Evolutionary conservation across 139 green algal species (phyloP).

Genomic region (Chlamydomonas sphaeroides): DNA sequence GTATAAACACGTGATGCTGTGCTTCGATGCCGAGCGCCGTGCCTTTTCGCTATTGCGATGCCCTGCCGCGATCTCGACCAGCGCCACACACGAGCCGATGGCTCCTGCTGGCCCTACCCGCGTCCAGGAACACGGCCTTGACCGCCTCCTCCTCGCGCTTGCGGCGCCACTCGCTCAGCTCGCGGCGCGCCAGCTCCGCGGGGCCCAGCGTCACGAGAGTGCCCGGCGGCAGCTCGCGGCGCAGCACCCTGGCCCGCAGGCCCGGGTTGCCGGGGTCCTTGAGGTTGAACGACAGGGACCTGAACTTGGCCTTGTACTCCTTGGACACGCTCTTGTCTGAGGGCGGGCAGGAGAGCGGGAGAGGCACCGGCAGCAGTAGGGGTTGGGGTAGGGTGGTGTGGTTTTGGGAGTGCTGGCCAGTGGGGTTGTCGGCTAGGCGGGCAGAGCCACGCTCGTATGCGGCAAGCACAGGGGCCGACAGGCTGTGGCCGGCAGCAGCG

Average conservation of each 20-base stretch:
- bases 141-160: constrained; percentile 79
- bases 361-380: not conserved
- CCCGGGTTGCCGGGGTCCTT: constrained; percentile 80
- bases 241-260: constrained; percentile 72
- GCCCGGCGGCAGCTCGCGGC: constrained; percentile 55
- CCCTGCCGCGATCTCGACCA: too few species aligned
- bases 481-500: too few species aligned
- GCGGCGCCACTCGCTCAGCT: constrained; percentile 78
- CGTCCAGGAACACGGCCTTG: constrained; percentile 81
- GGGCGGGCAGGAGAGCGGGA: not conserved
- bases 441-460: too few species aligned
- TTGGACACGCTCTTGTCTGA: constrained; percentile 55
- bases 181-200: constrained; percentile 64
- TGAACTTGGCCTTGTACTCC: constrained; percentile 91
- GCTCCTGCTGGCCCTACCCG: constrained; percentile 30
- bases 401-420: too few species aligned
- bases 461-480: too few species aligned
- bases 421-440: too few species aligned
- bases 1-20: too few species aligned
- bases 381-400: too few species aligned
- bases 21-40: too few species aligned
- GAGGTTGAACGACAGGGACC: constrained; percentile 89
- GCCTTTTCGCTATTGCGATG: too few species aligned
- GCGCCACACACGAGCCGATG: too few species aligned
- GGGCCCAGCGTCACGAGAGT: constrained; percentile 65